Evolutionary conservation across 179 eudicot genomes (phyloP).

Genomic region (Silene vulgaris): DNA sequence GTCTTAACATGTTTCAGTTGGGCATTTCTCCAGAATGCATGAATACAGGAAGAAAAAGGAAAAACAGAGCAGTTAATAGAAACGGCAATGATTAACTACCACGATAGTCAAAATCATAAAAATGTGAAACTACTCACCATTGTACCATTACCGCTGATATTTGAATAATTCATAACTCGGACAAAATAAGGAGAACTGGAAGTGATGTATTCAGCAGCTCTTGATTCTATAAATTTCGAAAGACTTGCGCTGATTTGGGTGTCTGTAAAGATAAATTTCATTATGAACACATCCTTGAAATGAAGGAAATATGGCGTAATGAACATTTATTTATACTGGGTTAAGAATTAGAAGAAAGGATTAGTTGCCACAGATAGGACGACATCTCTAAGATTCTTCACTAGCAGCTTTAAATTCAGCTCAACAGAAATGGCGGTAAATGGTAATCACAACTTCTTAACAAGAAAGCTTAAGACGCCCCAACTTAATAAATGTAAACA

Average conservation of each 20-base stretch:
- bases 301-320: not conserved
- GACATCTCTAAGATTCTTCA: not conserved
- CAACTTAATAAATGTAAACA: not conserved
- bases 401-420: not conserved
- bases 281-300: slow-evolving; percentile 2
- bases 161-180: slow-evolving; percentile 67
- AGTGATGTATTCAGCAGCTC: slow-evolving; percentile 55
- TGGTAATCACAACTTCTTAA: not conserved
- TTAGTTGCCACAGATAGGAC: not conserved
- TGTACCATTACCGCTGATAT: slow-evolving; percentile 63
- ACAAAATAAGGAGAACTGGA: slow-evolving; percentile 68
- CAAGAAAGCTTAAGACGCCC: not conserved
- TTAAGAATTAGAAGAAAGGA: not conserved
- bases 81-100: not conserved
- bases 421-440: slow-evolving; percentile 2
- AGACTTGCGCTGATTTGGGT: slow-evolving; percentile 28
- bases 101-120: not conserved
- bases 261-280: slow-evolving; percentile 22
- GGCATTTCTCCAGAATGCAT: not conserved
- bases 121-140: slow-evolving; percentile 49
- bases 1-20: not conserved
- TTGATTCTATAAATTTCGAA: slow-evolving; percentile 63
- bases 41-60: not conserved
- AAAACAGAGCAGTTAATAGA: slow-evolving; percentile 1
- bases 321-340: not conserved